Conservation (phyloP, 495 filamentous ascomycete species). For the Lophiotrema nucula region DNA sequence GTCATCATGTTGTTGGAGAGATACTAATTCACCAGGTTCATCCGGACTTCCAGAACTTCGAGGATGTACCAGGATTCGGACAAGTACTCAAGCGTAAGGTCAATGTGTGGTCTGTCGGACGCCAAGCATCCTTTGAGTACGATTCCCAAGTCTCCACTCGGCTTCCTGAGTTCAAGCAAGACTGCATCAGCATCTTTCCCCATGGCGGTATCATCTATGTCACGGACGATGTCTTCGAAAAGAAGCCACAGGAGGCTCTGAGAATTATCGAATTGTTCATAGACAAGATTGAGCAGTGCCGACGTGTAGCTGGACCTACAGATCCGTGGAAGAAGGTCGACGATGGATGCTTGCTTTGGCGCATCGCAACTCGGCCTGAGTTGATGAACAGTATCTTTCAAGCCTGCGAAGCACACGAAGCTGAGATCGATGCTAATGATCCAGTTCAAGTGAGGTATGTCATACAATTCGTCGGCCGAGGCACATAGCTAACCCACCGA, state of each 20-base stretch:
- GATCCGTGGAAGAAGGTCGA: conserved; percentile 6
- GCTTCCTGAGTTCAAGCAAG: background rate
- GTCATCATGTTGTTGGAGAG: background rate
- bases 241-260: conserved; percentile 23
- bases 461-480: background rate
- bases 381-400: conserved; percentile 14
- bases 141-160: background rate
- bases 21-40: conserved; percentile 1
- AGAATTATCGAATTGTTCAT: conserved; percentile 22
- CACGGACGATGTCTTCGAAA: conserved; percentile 32
- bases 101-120: conserved; percentile 14
- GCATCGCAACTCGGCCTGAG: conserved; percentile 12
- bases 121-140: conserved; percentile 5
- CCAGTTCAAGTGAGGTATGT: conserved; percentile 6
- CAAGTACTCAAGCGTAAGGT: conserved; percentile 4
- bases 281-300: conserved; percentile 2
- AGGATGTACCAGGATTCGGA: conserved; percentile 11
- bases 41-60: conserved; percentile 9
- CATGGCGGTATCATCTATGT: conserved; percentile 31
- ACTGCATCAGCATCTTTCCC: conserved; percentile 25
- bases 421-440: background rate
- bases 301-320: background rate
- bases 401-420: background rate
- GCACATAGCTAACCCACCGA: background rate
- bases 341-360: conserved; percentile 18